Percentiles rank a stretch among this genome's conserved stretches.
Evolutionary conservation across 2,329 filamentous ascomycete genomes (phyloP).

Genomic region (Aspergillus brunneoviolaceus): DNA sequence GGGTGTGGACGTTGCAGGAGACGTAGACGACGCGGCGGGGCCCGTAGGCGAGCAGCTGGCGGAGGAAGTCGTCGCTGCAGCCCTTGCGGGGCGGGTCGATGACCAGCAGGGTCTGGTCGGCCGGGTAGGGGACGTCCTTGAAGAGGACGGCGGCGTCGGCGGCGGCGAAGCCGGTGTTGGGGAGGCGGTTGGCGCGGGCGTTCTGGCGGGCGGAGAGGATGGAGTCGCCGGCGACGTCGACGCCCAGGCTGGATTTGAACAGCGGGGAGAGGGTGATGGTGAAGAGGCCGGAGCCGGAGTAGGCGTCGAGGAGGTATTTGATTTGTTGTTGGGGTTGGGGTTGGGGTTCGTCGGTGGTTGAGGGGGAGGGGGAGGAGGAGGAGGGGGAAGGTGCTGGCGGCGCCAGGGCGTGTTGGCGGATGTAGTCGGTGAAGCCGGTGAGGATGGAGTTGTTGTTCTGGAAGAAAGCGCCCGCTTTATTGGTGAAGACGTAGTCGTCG

Average conservation of each 20-base stretch:
- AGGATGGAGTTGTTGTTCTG: constrained; percentile 99
- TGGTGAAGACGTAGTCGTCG: constrained; percentile 79
- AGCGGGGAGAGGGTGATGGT: constrained; percentile 85
- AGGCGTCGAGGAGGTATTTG: constrained; percentile 92
- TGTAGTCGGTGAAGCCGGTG: constrained; percentile 78
- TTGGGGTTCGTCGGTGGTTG: constrained; percentile 11
- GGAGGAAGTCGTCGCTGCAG: constrained; percentile 80
- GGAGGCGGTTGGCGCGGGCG: constrained; percentile 72
- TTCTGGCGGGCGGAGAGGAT: constrained; percentile 79
- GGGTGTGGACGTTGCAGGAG: constrained; percentile 96
- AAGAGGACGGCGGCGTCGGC: constrained; percentile 86
- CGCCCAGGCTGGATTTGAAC: constrained; percentile 77
- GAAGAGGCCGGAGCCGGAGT: constrained; percentile 96
- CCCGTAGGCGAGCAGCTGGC: constrained; percentile 74
- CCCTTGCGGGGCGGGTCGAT: constrained; percentile 97
- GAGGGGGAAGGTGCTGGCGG: constrained; percentile 16
- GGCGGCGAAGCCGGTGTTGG: constrained; percentile 79
- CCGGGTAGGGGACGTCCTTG: constrained; percentile 68
- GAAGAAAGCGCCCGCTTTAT: constrained; percentile 93
- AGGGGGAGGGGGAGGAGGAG: no score
- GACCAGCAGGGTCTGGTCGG: constrained; percentile 85
- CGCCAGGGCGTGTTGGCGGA: constrained; percentile 74
- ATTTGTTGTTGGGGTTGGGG: constrained; percentile 49
- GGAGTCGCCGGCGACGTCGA: constrained; percentile 79
- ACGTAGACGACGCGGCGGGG: constrained; percentile 87